These are phyloP conservation scores for Letharia lupina DNA, from an alignment of 495 filamentous ascomycete genomes.

Conservation along the genomic window DNA sequence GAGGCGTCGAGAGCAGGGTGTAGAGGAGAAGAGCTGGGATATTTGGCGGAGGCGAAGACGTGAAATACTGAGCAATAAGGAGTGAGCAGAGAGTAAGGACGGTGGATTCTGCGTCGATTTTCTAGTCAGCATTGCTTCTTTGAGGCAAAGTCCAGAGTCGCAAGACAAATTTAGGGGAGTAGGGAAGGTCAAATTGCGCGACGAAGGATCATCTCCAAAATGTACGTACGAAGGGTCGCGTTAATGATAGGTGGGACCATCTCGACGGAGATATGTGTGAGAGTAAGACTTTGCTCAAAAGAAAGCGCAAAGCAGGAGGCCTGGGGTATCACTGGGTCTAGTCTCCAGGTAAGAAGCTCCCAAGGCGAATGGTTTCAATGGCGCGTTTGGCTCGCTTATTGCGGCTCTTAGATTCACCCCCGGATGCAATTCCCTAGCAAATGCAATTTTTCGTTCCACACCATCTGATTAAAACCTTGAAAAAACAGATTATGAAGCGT, in stretches of 20 bases:
- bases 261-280: background rate
- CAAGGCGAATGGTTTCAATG: background rate
- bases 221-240: slow-evolving; percentile 46
- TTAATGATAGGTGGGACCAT: slow-evolving; percentile 49
- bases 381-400: background rate
- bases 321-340: background rate
- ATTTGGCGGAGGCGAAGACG: slow-evolving; percentile 30
- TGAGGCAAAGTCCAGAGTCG: too few species aligned
- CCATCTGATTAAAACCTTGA: too few species aligned
- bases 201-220: too few species aligned
- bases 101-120: slow-evolving; percentile 39
- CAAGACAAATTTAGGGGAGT: too few species aligned
- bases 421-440: too few species aligned
- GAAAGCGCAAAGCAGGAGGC: background rate
- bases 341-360: background rate
- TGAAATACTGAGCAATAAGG: slow-evolving; percentile 49
- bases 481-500: too few species aligned
- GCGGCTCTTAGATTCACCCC: background rate
- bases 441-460: too few species aligned
- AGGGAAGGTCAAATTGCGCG: too few species aligned
- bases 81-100: slow-evolving; percentile 70
- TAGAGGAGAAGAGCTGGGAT: slow-evolving; percentile 75
- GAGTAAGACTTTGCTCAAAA: background rate
- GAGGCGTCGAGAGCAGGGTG: slow-evolving; percentile 65
- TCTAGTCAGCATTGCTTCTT: too few species aligned